These are phyloP conservation scores for Lentinula raphanica DNA, from an alignment of 768 basidiomycete genomes.

Conservation along the genomic window DNA sequence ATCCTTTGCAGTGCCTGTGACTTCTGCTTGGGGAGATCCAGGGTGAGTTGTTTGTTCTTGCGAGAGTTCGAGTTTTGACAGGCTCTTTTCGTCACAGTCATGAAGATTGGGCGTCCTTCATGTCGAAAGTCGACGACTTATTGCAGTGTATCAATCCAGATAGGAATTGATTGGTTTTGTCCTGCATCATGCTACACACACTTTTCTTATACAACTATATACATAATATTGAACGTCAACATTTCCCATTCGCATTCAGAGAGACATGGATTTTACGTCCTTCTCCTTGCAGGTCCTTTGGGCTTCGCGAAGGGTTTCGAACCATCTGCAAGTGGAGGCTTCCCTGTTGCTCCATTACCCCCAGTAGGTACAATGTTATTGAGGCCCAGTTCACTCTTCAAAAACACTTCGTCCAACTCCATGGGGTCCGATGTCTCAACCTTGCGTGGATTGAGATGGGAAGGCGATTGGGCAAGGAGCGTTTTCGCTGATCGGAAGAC, in stretches of 20 bases:
- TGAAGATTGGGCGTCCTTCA: neutral
- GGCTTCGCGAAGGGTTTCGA: constrained; percentile 63
- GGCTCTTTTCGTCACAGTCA: neutral
- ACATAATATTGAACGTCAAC: no score
- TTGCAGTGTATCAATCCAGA: neutral
- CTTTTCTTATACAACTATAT: neutral
- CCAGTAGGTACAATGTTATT: constrained; percentile 10
- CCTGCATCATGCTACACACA: no score
- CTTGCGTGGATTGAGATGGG: constrained; percentile 48
- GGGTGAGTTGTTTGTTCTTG: neutral
- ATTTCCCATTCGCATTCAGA: no score
- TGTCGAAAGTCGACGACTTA: neutral
- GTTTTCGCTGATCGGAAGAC: constrained; percentile 54
- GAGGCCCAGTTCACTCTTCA: constrained; percentile 54
- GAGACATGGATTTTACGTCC: constrained; percentile 17
- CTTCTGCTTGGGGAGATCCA: neutral
- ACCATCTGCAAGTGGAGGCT: constrained; percentile 18
- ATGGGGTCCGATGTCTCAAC: constrained; percentile 78
- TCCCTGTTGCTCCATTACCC: constrained; percentile 2
- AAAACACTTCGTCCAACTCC: constrained; percentile 62
- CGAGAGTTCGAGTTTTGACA: neutral
- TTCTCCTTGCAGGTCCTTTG: constrained; percentile 59
- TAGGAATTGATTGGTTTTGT: no score
- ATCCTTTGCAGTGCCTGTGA: neutral
- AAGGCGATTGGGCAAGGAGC: constrained; percentile 38